Base-by-base conservation (phyloP, 331 rosid genomes). In the Erythrophleum ivorense region DNA sequence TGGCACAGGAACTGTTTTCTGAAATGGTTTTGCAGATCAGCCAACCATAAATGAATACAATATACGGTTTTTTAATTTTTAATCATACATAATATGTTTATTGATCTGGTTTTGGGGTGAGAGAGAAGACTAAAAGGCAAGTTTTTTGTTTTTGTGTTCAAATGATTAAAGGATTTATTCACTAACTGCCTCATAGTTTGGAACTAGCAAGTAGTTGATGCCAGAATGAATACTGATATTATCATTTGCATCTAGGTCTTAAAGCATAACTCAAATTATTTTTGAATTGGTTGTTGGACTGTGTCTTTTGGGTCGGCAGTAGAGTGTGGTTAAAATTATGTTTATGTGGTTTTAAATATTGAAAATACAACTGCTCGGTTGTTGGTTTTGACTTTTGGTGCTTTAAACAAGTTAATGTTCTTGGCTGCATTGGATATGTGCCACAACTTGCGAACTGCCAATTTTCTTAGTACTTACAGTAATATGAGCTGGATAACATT, bases 341-440 rank as follows among this genome's bases (percentile, higher is more conserved):
- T 41, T 16, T 29, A 24, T 45, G 19, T 69, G 71, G 59, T 57
- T 18, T 29, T 34, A 18, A 49, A 64, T 63, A 12, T 49, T 33
- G 34, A 49, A 14, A 12, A 18, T 16, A 3, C 18, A 60, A 29
- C 40, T 74, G 13, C 73, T 49, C 6, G 18, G 46, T 38, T 40
- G 71, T 34, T 63, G 43, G 64, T 43, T 58, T 63, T 43, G 43
- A 67, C 29, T 55, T n/a, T 19, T 57, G 63, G 34, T 73, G 49
- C 66, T 63, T 73, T 63, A 40, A 72, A 46, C 63, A 36, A 16
- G 63, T 38, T 16, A 59, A 14, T 36, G 77, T 41, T 59, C 85
- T 82, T 77, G 59, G 68, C 58, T 12, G 68, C 70, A 24, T 60
- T 77, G 73, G 74, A 64, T 71, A 5, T 60, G 52, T 77, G 21